Evolutionary conservation across 169 alveolate genomes (phyloP).

Genomic region (Theileria parva): DNA sequence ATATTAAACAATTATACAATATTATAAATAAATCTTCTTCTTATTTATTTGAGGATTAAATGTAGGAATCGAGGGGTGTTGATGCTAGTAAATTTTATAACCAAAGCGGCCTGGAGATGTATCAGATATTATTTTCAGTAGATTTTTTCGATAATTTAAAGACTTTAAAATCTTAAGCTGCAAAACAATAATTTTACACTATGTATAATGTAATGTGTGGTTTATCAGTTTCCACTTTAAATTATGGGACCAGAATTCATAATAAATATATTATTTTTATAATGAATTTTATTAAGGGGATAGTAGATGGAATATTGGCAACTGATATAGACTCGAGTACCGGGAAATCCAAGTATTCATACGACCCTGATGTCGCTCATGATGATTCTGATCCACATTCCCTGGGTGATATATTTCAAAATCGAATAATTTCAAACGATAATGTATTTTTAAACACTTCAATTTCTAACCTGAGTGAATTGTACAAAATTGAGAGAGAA

Average conservation of each 20-base stretch:
- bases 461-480: constrained; percentile 21
- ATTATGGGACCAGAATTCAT: neutral
- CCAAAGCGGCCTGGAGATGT: constrained; percentile 12
- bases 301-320: constrained; percentile 68
- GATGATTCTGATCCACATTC: constrained; percentile 4
- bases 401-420: neutral
- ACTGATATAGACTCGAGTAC: constrained; percentile 31
- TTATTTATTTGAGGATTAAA: neutral
- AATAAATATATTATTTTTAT: neutral
- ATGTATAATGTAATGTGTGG: constrained; percentile 15
- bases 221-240: neutral
- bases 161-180: neutral
- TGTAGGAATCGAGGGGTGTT: constrained; percentile 10
- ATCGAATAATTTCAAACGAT: constrained; percentile 16
- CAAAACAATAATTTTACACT: neutral
- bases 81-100: neutral
- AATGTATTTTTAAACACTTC: constrained; percentile 1
- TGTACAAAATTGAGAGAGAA: constrained; percentile 46
- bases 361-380: neutral
- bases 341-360: neutral
- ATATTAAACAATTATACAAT: neutral
- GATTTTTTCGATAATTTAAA: constrained; percentile 1
- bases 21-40: neutral
- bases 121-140: constrained; percentile 13
- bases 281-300: constrained; percentile 66